A percentile compares a stretch with the other conserved stretches of the same genome.
Evolutionary conservation across 495 filamentous ascomycete species (phyloP).

Genomic region (Mytilinidion resinicola): DNA sequence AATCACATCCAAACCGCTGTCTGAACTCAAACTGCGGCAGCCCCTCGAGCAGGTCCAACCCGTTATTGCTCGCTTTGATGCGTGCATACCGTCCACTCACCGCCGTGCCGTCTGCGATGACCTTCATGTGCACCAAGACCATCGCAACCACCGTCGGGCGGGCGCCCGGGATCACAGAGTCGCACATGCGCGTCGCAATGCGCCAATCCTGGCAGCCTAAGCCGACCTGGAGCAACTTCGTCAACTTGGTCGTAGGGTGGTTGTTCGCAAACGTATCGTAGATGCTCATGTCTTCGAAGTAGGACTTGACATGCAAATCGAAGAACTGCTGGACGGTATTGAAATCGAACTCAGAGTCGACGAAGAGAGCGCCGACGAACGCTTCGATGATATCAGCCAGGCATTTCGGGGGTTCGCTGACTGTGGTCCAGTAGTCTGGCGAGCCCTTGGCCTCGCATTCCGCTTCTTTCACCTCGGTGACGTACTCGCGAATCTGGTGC

Average conservation of each 20-base stretch:
- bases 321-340: constrained; percentile 70
- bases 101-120: constrained; percentile 56
- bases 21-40: constrained; percentile 56
- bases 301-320: constrained; percentile 60
- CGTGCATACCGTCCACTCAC: constrained; percentile 66
- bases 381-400: constrained; percentile 86
- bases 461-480: constrained; percentile 56
- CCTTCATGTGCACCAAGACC: constrained; percentile 67
- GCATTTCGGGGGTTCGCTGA: constrained; percentile 70
- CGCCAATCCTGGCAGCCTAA: constrained; percentile 52
- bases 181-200: constrained; percentile 47
- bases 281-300: constrained; percentile 79
- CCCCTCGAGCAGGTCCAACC: constrained; percentile 51
- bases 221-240: constrained; percentile 44
- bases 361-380: constrained; percentile 83
- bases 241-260: constrained; percentile 64
- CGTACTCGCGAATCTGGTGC: constrained; percentile 62
- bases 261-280: constrained; percentile 87
- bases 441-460: constrained; percentile 47
- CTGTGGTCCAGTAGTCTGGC: constrained; percentile 72
- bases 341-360: constrained; percentile 83
- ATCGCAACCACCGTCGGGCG: constrained; percentile 55
- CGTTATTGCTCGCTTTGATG: constrained; percentile 62
- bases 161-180: constrained; percentile 40
- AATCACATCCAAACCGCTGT: constrained; percentile 56